Conservation (phyloP, 176 grass and related monocot genomes). For the Oryza coarctata region DNA sequence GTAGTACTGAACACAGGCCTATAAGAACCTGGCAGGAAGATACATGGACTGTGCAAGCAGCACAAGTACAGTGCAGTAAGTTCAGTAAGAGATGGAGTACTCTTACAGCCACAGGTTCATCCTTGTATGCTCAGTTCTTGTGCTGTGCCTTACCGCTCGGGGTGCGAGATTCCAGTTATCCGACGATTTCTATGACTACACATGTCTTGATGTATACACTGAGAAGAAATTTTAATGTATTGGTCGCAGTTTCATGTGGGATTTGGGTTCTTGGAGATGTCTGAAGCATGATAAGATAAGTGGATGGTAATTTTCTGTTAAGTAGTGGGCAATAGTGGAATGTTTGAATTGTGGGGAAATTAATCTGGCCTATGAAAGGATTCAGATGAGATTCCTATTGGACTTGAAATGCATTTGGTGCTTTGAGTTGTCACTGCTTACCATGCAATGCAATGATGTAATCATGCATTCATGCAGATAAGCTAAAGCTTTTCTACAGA, state of each 20-base stretch:
- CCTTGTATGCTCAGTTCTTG: background rate
- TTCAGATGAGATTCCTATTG: constrained; percentile 8
- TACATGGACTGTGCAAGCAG: background rate
- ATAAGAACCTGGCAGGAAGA: too few species aligned
- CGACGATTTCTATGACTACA: too few species aligned
- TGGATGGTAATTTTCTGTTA: constrained; percentile 10
- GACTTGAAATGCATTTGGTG: background rate
- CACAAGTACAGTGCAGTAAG: constrained; percentile 26
- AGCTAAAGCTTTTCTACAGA: background rate
- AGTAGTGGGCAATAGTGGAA: background rate
- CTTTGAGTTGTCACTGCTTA: constrained; percentile 22
- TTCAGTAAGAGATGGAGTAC: too few species aligned
- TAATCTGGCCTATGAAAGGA: constrained; percentile 9
- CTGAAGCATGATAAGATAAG: background rate
- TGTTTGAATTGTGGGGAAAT: constrained; percentile 29
- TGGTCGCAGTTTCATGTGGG: constrained; percentile 3
- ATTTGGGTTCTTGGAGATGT: background rate
- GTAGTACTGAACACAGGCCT: background rate
- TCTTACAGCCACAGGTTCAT: too few species aligned
- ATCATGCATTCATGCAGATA: constrained; percentile 26
- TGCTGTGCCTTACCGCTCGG: background rate
- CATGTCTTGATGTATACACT: constrained; percentile 23
- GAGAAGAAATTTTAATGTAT: constrained; percentile 9
- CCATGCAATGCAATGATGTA: constrained; percentile 3
- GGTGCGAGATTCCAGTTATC: too few species aligned